A percentile compares a stretch with the other conserved stretches of the same genome.
Conservation (phyloP, 225 moss, liverwort and hornwort species). For the Pseudoscleropodium purum region DNA sequence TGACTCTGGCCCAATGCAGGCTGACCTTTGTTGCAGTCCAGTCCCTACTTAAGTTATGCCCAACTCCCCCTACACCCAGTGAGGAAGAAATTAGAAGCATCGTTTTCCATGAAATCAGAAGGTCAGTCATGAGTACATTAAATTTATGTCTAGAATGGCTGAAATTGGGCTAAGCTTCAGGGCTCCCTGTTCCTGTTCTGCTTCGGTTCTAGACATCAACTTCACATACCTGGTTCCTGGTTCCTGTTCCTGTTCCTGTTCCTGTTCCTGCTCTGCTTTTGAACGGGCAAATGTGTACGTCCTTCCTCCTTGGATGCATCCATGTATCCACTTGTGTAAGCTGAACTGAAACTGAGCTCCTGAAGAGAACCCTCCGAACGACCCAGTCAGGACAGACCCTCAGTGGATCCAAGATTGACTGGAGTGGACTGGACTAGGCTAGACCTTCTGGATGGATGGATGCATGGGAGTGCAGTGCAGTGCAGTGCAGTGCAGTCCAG, state of each 20-base stretch:
- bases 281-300: background rate
- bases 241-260: no score
- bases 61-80: no score
- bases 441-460: background rate
- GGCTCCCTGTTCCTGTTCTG: no score
- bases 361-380: background rate
- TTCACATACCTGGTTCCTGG: no score
- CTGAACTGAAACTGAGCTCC: background rate
- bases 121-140: background rate
- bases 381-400: background rate
- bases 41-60: no score
- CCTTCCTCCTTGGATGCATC: background rate
- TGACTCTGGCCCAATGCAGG: no score
- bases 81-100: background rate
- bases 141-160: background rate
- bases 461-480: fast-evolving
- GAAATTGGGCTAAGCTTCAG: no score
- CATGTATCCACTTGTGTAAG: background rate
- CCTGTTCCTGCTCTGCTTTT: background rate
- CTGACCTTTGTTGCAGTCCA: background rate
- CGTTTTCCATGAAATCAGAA: background rate
- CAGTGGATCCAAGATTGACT: background rate
- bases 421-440: background rate
- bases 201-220: no score
- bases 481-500: no score